Percentiles rank a stretch among this genome's conserved stretches.
Conservation (phyloP, 139 green algal species). For the Pleodorina starrii region DNA sequence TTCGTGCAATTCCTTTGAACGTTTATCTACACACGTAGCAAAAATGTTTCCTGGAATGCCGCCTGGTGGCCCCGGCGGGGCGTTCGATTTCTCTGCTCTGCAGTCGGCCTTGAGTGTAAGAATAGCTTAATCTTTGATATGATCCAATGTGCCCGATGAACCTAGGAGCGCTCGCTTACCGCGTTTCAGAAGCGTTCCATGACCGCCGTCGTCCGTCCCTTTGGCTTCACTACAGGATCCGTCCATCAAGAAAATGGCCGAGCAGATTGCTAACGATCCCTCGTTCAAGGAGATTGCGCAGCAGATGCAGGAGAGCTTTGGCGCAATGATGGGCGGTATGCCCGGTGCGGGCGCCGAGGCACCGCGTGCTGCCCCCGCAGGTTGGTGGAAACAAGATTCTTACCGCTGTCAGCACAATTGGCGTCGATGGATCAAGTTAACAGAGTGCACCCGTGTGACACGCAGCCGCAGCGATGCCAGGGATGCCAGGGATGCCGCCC, state of each 20-base stretch:
- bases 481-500: conserved; percentile 31
- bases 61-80: conserved; percentile 48
- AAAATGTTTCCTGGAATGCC: conserved; percentile 64
- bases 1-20: background rate
- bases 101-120: conserved; percentile 76
- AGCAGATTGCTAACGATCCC: conserved; percentile 85
- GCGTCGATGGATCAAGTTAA: background rate
- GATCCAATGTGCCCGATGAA: no score
- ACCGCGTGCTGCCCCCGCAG: conserved; percentile 45
- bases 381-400: background rate
- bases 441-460: no score
- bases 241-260: conserved; percentile 86
- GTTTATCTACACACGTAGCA: background rate
- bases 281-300: conserved; percentile 78
- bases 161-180: no score
- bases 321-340: conserved; percentile 54
- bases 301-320: conserved; percentile 77
- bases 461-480: no score
- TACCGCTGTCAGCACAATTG: background rate
- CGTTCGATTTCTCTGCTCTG: conserved; percentile 78
- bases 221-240: conserved; percentile 70
- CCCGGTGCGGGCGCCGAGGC: conserved; percentile 21
- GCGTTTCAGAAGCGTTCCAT: no score
- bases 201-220: background rate
- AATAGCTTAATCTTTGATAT: background rate